A percentile compares a stretch with the other conserved stretches of the same genome.
Conservation (phyloP, 257 asterid species). For the Petrea volubilis region DNA sequence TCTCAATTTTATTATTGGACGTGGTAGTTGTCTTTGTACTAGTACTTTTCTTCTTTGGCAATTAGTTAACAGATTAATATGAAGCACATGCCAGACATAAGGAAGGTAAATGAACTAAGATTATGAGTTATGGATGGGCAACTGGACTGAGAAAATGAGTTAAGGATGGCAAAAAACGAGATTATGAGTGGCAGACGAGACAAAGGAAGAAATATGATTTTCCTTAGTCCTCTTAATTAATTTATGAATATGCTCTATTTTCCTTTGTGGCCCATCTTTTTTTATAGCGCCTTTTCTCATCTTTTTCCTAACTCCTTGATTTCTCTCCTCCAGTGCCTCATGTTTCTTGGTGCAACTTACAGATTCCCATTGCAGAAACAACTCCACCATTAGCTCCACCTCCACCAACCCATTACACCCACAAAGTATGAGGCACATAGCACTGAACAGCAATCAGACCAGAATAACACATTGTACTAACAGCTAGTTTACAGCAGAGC, state of each 20-base stretch:
- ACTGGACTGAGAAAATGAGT: too few species aligned
- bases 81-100: neutral
- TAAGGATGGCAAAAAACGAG: too few species aligned
- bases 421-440: neutral
- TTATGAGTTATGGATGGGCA: too few species aligned
- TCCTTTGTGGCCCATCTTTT: neutral
- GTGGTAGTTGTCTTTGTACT: neutral
- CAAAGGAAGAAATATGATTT: neutral
- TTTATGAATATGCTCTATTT: neutral
- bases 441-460: neutral
- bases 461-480: too few species aligned
- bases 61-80: neutral
- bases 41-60: neutral
- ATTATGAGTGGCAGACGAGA: neutral
- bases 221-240: neutral
- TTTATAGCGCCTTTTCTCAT: neutral
- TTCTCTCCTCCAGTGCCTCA: neutral
- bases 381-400: too few species aligned
- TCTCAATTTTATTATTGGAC: neutral
- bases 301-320: neutral
- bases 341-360: neutral
- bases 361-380: too few species aligned
- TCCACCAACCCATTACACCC: neutral
- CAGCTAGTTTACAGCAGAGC: too few species aligned
- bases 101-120: too few species aligned